These are phyloP conservation scores for Hypomyces rosellus DNA, from an alignment of 2,329 filamentous ascomycete genomes.

Conservation along the genomic window DNA sequence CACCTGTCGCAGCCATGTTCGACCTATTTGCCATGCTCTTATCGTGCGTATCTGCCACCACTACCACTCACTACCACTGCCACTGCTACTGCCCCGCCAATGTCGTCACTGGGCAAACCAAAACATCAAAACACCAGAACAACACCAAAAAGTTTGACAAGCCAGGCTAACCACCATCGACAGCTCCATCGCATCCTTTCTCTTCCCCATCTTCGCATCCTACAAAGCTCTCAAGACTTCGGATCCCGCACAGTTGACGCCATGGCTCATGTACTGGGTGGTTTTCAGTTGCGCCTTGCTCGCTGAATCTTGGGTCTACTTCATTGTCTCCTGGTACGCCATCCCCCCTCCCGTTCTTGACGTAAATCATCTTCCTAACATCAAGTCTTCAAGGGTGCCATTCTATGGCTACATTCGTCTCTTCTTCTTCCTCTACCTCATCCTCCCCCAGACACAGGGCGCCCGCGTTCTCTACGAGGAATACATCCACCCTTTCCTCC, in stretches of 20 bases:
- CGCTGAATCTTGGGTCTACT: constrained; percentile 80
- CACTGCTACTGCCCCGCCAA: constrained; percentile 5
- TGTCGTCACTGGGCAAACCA: constrained; percentile 9
- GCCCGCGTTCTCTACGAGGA: constrained; percentile 78
- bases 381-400: constrained; percentile 57
- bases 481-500: constrained; percentile 81
- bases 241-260: constrained; percentile 80
- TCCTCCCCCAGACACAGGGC: constrained; percentile 95
- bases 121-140: not conserved
- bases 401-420: constrained; percentile 92
- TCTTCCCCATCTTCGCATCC: constrained; percentile 93
- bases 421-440: constrained; percentile 83
- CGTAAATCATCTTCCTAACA: not conserved
- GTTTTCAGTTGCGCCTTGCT: constrained; percentile 76
- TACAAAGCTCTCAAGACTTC: constrained; percentile 96
- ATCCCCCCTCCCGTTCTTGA: not conserved
- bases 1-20: constrained; percentile 52
- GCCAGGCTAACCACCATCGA: constrained; percentile 9
- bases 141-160: no score
- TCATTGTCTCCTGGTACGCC: constrained; percentile 72
- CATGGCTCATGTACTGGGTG: constrained; percentile 99
- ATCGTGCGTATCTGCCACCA: constrained; percentile 52
- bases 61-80: not conserved
- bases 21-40: constrained; percentile 70
- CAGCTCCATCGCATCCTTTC: constrained; percentile 79